These are phyloP conservation scores for Thelephora aurantiotincta DNA, from an alignment of 768 basidiomycete species.

Conservation along the genomic window DNA sequence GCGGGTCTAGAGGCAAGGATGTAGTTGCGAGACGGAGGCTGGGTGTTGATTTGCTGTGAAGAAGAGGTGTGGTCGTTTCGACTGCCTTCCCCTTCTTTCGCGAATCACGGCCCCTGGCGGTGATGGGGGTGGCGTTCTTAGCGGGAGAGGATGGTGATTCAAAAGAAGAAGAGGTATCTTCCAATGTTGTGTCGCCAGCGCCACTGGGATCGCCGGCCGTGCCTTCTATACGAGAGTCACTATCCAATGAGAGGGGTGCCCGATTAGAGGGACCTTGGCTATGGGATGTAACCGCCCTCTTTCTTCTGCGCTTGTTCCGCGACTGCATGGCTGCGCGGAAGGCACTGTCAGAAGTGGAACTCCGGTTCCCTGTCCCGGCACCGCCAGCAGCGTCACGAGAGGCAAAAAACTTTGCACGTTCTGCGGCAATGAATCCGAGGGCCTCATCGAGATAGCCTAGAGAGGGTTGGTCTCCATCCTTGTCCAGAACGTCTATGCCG, in stretches of 20 bases:
- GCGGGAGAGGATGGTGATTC: slow-evolving; percentile 16
- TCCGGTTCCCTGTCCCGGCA: slow-evolving; percentile 9
- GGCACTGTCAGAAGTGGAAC: slow-evolving; percentile 19
- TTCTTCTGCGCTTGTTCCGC: slow-evolving; percentile 22
- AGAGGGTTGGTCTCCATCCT: slow-evolving; percentile 35
- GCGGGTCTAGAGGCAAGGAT: slow-evolving; percentile 28
- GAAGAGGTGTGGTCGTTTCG: slow-evolving; percentile 10
- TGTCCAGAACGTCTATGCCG: slow-evolving; percentile 10
- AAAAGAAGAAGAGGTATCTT: slow-evolving; percentile 13
- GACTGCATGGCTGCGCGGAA: slow-evolving; percentile 27
- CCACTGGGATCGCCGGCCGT: background rate
- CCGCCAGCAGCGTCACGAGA: slow-evolving; percentile 12
- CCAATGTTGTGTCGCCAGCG: background rate
- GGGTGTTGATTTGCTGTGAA: slow-evolving; percentile 34
- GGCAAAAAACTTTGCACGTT: slow-evolving; percentile 45
- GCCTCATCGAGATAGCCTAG: slow-evolving; percentile 63
- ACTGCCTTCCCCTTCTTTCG: slow-evolving; percentile 5
- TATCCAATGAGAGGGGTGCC: background rate
- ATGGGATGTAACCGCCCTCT: slow-evolving; percentile 8
- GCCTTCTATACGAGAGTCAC: background rate
- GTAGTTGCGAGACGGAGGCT: slow-evolving; percentile 23
- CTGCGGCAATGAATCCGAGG: slow-evolving; percentile 60
- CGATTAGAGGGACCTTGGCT: background rate
- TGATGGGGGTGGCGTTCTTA: slow-evolving; percentile 15
- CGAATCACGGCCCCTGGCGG: slow-evolving; percentile 10